These are phyloP conservation scores for Tetracladium marchalianum DNA, from an alignment of 495 filamentous ascomycete species.

Conservation along the genomic window DNA sequence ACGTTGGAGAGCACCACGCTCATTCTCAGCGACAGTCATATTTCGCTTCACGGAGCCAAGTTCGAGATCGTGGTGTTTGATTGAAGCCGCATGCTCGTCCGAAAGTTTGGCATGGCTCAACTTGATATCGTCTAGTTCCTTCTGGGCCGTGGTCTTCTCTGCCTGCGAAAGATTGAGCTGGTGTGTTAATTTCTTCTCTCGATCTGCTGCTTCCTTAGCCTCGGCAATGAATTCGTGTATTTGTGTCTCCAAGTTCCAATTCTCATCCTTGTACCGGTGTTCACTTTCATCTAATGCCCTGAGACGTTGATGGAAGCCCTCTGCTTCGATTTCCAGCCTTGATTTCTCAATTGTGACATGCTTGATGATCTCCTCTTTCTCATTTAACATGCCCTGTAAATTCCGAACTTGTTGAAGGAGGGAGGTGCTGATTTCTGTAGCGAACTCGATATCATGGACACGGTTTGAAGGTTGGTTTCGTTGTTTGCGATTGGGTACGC, in stretches of 20 bases:
- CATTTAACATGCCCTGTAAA: conserved; percentile 69
- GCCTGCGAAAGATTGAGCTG: conserved; percentile 52
- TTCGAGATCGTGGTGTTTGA: conserved; percentile 85
- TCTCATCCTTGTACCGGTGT: conserved; percentile 91
- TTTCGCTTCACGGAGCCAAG: conserved; percentile 67
- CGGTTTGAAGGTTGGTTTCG: conserved; percentile 82
- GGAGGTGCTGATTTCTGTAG: conserved; percentile 87
- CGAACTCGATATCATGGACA: conserved; percentile 91
- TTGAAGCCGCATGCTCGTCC: conserved; percentile 64
- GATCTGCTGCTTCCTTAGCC: conserved; percentile 61
- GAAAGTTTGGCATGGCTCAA: conserved; percentile 62
- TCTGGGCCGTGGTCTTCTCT: conserved; percentile 67
- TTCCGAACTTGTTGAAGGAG: conserved; percentile 82
- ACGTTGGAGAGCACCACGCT: conserved; percentile 61
- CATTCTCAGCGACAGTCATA: conserved; percentile 61
- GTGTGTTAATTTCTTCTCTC: conserved; percentile 70
- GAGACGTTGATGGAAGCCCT: conserved; percentile 68
- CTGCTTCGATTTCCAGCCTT: conserved; percentile 68
- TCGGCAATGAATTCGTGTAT: conserved; percentile 68
- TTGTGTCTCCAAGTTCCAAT: conserved; percentile 89
- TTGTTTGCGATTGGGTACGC: conserved; percentile 70
- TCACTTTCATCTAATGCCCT: conserved; percentile 84
- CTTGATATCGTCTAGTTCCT: conserved; percentile 83
- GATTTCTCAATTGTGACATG: conserved; percentile 62
- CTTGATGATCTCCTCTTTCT: conserved; percentile 81